phyloP scores from a whole-genome alignment of 495 filamentous ascomycete genomes.

The Aspergillus olivimuriae region DNA sequence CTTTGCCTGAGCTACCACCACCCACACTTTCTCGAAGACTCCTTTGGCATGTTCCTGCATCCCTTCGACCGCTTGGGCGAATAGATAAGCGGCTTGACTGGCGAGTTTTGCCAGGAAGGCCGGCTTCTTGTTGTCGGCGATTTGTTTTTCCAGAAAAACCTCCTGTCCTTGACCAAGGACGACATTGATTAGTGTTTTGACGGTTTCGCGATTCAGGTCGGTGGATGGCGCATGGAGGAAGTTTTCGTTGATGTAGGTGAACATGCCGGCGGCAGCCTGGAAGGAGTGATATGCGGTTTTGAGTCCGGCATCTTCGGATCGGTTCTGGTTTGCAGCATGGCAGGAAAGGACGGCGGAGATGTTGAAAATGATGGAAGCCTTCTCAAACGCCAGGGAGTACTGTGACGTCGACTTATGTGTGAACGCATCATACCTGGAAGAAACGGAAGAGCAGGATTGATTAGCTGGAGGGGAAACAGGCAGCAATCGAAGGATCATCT shows the following conservation, averaged over 20 bases:
- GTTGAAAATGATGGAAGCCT: conserved; percentile 99
- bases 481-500: neutral
- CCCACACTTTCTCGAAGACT: conserved; percentile 95
- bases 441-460: conserved; percentile 2
- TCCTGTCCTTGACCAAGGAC: conserved; percentile 96
- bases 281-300: conserved; percentile 98
- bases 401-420: conserved; percentile 94
- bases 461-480: conserved; percentile 2
- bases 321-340: conserved; percentile 88
- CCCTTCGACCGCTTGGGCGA: conserved; percentile 79
- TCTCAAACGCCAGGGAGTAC: conserved; percentile 95
- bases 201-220: conserved; percentile 88
- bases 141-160: conserved; percentile 94
- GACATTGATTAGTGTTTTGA: conserved; percentile 87
- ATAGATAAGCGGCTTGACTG: conserved; percentile 82
- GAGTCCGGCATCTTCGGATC: conserved; percentile 83
- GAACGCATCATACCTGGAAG: conserved; percentile 91
- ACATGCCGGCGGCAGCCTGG: conserved; percentile 97
- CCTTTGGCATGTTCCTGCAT: conserved; percentile 91
- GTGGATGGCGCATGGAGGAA: conserved; percentile 95
- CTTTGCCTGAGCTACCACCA: conserved; percentile 80
- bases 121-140: conserved; percentile 86
- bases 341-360: conserved; percentile 96
- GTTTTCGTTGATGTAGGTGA: conserved; percentile 99
- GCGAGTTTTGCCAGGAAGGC: conserved; percentile 89